These are phyloP conservation scores for Hylodesmum podocarpum DNA, from an alignment of 306 rosid species.

Conservation along the genomic window DNA sequence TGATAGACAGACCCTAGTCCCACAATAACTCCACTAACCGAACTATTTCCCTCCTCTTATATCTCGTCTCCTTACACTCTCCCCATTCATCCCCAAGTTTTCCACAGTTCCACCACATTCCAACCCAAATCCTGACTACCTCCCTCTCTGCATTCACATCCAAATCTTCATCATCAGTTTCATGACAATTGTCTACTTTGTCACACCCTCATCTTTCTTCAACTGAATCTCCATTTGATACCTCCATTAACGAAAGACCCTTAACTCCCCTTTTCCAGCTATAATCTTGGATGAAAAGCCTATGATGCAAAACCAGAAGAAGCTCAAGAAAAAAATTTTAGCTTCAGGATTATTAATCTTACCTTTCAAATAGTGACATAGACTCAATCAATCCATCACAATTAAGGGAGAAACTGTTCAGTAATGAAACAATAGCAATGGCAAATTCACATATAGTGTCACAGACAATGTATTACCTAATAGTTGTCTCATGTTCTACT, in stretches of 20 bases:
- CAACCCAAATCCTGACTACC: neutral
- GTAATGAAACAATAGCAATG: neutral
- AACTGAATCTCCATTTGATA: neutral
- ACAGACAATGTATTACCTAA: slow-evolving; percentile 4
- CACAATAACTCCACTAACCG: neutral
- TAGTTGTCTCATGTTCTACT: neutral
- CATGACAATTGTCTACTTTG: neutral
- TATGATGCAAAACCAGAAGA: neutral
- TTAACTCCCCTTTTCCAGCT: neutral
- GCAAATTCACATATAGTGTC: neutral
- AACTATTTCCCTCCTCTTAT: neutral
- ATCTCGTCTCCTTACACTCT: neutral
- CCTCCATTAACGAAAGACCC: neutral
- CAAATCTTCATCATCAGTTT: neutral
- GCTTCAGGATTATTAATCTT: neutral
- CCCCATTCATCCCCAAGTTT: neutral
- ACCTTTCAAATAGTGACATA: neutral
- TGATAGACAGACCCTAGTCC: neutral
- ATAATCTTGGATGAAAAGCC: neutral
- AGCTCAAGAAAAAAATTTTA: neutral
- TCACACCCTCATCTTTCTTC: neutral
- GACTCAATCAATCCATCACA: slow-evolving; percentile 1
- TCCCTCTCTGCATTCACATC: slow-evolving; percentile 1
- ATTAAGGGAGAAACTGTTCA: neutral
- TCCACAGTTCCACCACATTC: neutral